These are phyloP conservation scores for Penicillium italicum DNA, from an alignment of 2,329 filamentous ascomycete genomes.

Conservation along the genomic window DNA sequence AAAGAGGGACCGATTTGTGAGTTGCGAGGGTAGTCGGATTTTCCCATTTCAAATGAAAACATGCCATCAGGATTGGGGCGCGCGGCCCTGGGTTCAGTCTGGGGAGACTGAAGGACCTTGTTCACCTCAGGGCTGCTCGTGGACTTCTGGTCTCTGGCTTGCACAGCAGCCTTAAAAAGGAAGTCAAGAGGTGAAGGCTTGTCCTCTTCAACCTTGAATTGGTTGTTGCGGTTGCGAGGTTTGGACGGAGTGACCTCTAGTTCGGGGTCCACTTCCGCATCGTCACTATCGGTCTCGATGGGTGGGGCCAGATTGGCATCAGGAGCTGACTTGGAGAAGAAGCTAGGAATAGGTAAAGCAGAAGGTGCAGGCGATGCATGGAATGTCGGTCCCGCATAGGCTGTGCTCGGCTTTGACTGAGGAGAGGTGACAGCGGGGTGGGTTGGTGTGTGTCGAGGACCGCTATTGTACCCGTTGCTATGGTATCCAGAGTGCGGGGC, in stretches of 20 bases:
- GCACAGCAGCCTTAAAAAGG: conserved; percentile 82
- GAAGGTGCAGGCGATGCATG: conserved; percentile 91
- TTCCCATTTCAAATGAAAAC: conserved; percentile 67
- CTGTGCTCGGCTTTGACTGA: conserved; percentile 37
- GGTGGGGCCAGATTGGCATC: conserved; percentile 50
- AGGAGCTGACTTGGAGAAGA: conserved; percentile 71
- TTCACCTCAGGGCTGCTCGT: conserved; percentile 43
- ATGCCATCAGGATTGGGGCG: conserved; percentile 52
- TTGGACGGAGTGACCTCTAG: conserved; percentile 45
- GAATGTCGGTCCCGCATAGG: conserved; percentile 89
- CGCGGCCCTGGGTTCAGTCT: conserved; percentile 36
- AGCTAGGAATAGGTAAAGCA: conserved; percentile 84
- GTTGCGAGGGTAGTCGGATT: conserved; percentile 47
- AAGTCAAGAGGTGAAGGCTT: conserved; percentile 77
- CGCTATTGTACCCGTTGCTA: conserved; percentile 22
- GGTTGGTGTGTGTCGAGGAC: conserved; percentile 27
- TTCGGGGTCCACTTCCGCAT: conserved; percentile 34
- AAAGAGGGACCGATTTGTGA: conserved; percentile 62
- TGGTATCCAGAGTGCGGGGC: conserved; percentile 23
- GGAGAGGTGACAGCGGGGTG: conserved; percentile 44
- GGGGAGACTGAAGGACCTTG: conserved; percentile 52
- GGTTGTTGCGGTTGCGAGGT: conserved; percentile 37
- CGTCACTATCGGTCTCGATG: conserved; percentile 41
- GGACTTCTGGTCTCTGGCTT: conserved; percentile 55
- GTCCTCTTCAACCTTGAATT: conserved; percentile 39